phyloP scores from a whole-genome alignment of 2,329 filamentous ascomycete species.

The Cordyceps farinosa region DNA sequence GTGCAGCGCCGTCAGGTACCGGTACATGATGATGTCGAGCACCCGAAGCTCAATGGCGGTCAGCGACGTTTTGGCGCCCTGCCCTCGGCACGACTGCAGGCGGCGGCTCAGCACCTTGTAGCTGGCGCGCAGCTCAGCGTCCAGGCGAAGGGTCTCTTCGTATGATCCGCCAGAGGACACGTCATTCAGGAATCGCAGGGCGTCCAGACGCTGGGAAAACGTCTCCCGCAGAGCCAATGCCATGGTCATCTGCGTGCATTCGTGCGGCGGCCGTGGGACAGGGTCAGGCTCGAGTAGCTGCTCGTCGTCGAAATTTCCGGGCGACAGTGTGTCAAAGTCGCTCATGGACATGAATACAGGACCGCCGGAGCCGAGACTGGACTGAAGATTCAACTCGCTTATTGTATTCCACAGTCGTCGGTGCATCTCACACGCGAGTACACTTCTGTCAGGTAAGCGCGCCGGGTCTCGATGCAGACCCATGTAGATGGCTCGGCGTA shows the following conservation, averaged over 20 bases:
- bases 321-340: constrained; percentile 48
- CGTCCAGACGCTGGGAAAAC: constrained; percentile 41
- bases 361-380: constrained; percentile 44
- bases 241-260: constrained; percentile 40
- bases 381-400: constrained; percentile 44
- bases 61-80: constrained; percentile 21
- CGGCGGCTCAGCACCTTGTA: constrained; percentile 40
- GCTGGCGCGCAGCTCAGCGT: constrained; percentile 37
- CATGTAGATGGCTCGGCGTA: constrained; percentile 47
- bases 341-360: constrained; percentile 41
- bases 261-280: constrained; percentile 29
- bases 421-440: constrained; percentile 43
- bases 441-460: constrained; percentile 34
- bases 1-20: constrained; percentile 55
- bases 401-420: constrained; percentile 52
- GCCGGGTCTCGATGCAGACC: constrained; percentile 49
- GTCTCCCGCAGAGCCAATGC: constrained; percentile 41
- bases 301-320: constrained; percentile 49
- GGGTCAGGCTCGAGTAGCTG: constrained; percentile 36
- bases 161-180: constrained; percentile 37
- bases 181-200: constrained; percentile 43
- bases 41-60: constrained; percentile 41
- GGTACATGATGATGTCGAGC: constrained; percentile 49
- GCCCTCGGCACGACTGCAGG: constrained; percentile 27
- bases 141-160: constrained; percentile 42